These are phyloP conservation scores for Sclerotinia nivalis DNA, from an alignment of 2,329 filamentous ascomycete genomes.

Conservation along the genomic window DNA sequence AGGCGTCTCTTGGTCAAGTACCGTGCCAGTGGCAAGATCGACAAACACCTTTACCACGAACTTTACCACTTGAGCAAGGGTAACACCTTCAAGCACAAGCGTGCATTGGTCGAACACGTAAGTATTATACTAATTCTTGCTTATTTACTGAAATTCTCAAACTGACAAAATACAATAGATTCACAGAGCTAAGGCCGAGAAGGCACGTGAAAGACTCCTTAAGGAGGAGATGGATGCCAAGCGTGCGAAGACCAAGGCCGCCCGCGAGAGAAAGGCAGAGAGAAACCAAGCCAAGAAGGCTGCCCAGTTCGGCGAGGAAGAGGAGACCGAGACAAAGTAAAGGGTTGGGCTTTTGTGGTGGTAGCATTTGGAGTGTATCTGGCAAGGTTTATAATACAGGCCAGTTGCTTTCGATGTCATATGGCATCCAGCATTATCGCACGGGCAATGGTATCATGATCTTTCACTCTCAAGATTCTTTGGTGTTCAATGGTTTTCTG, in stretches of 20 bases:
- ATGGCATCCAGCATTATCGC: conserved; percentile 42
- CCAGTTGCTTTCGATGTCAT: conserved; percentile 41
- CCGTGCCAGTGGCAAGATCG: conserved; percentile 99
- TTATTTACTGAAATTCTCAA: not conserved
- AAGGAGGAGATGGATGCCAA: conserved; percentile 99
- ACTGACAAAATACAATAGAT: conserved; percentile 61
- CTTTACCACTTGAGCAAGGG: conserved; percentile 99
- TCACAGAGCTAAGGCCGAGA: conserved; percentile 99
- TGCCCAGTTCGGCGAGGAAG: conserved; percentile 73
- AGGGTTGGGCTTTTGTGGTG: conserved; percentile 37
- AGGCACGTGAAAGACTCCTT: conserved; percentile 89
- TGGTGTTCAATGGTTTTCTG: conserved; percentile 25
- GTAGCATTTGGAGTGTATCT: conserved; percentile 41
- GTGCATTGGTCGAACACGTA: conserved; percentile 99
- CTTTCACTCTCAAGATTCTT: conserved; percentile 28
- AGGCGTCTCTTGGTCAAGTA: conserved; percentile 99
- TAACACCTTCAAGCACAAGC: conserved; percentile 99
- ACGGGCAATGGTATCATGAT: conserved; percentile 43
- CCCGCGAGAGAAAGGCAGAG: conserved; percentile 96
- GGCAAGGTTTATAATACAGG: conserved; percentile 41
- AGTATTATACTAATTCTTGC: conserved; percentile 49
- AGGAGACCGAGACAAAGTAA: conserved; percentile 46
- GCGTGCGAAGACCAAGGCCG: conserved; percentile 99
- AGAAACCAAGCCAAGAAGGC: conserved; percentile 88
- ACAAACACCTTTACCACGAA: conserved; percentile 99